A percentile compares a stretch with the other conserved stretches of the same genome.
phyloP scores from a whole-genome alignment of 2,329 filamentous ascomycete species.

The Helotiales sp. region DNA sequence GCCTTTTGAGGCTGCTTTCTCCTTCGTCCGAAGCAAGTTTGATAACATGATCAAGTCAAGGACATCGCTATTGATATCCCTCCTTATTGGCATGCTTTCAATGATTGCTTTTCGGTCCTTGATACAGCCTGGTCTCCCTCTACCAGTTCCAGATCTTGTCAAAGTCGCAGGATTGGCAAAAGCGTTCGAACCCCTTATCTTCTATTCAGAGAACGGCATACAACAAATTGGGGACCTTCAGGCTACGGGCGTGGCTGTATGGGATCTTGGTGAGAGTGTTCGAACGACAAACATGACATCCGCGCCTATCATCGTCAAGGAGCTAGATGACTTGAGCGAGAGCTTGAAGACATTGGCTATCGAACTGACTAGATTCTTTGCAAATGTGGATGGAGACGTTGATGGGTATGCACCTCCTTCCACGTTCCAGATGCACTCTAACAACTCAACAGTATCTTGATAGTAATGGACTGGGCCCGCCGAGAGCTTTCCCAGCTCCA shows the following conservation, averaged over 20 bases:
- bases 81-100: slow-evolving; percentile 62
- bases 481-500: slow-evolving; percentile 76
- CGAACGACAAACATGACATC: slow-evolving; percentile 89
- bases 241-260: slow-evolving; percentile 89
- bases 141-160: slow-evolving; percentile 78
- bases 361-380: slow-evolving; percentile 89
- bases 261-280: slow-evolving; percentile 91
- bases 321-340: slow-evolving; percentile 83
- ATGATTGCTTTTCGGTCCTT: slow-evolving; percentile 65
- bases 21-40: slow-evolving; percentile 60
- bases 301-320: slow-evolving; percentile 79
- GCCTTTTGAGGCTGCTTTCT: slow-evolving; percentile 73
- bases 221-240: slow-evolving; percentile 85
- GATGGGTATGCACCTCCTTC: slow-evolving; percentile 59
- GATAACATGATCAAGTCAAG: slow-evolving; percentile 67
- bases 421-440: slow-evolving; percentile 17
- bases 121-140: slow-evolving; percentile 65
- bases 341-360: slow-evolving; percentile 80
- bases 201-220: slow-evolving; percentile 88
- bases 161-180: slow-evolving; percentile 88
- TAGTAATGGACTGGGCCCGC: slow-evolving; percentile 95
- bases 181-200: slow-evolving; percentile 91
- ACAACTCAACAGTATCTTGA: slow-evolving; percentile 65
- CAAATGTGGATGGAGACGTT: slow-evolving; percentile 89
- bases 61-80: slow-evolving; percentile 62